Evolutionary conservation across 768 basidiomycete species (phyloP), one percentile per base, ranked within the genome.

Genomic region (Suillus alpinus): DNA sequence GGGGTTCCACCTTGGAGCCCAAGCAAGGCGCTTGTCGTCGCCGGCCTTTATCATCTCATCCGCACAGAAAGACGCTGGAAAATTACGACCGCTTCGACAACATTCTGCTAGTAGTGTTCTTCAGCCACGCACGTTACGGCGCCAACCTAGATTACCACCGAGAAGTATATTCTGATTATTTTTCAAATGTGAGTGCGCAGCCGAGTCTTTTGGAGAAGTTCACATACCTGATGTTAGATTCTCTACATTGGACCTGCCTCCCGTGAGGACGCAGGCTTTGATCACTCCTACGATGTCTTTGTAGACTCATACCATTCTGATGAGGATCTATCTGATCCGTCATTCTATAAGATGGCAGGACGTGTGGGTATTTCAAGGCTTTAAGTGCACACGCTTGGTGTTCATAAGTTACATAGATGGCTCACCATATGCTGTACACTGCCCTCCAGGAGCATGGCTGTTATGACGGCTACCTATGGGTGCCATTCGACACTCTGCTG

Each of bases 351-450:
- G 63, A 78, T 81, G 76, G 71, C 79, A 36, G 81, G 82, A 16
- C 69, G 81, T 57, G 78, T 80, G 61, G 57, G 74, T 39, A 29
- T 16, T 29, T 14, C 29, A 8, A 39, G 9, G 5, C 67, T 41
- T 41, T 37, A n/a, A 12, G n/a, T 37, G 9, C 14, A 52, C 43
- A 20, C 36, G 16, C 23, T 5, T 13, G 56, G 10, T 49, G 16
- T 26, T 32, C 18, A 41, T 56, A 16, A 3, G 40, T 63, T 37
- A 68, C 41, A 23, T 37, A 71, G 72, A 78, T 81, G 82, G 82
- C 81, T 6, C 81, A 83, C 58, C 82, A 83, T 61, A 83, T 82
- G 81, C 71, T 83, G 10, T 80, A 80, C 63, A 83, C 80, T 4
- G 80, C 76, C 37, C 56, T 83, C 58, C 70, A 70, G 47, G 78